These are phyloP conservation scores for Aurantiochytrium sp. DNA, from an alignment of 108 stramenopile genomes.

Conservation along the genomic window DNA sequence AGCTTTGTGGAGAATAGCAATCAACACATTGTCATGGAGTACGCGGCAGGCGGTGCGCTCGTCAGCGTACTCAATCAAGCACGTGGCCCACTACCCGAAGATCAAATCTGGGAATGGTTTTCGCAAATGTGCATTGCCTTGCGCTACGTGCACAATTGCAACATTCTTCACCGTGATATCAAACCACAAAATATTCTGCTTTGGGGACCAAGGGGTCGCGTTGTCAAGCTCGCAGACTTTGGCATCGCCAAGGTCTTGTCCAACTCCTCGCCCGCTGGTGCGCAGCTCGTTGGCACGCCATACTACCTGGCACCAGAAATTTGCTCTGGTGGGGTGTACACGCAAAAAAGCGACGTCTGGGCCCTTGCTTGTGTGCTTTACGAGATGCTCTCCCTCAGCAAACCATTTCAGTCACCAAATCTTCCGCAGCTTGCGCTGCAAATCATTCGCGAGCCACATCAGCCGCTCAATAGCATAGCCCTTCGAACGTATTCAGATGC, in stretches of 20 bases:
- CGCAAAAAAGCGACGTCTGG: conserved; percentile 29
- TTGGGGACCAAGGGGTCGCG: not conserved
- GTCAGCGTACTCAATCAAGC: conserved; percentile 27
- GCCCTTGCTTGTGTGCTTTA: conserved; percentile 31
- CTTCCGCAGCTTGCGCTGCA: conserved; percentile 1
- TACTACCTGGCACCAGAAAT: conserved; percentile 39
- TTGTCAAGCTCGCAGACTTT: conserved; percentile 41
- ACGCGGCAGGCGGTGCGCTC: conserved; percentile 35
- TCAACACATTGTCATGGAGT: conserved; percentile 47
- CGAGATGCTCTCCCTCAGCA: conserved; percentile 12
- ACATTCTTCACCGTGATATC: conserved; percentile 54
- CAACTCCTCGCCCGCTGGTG: conserved; percentile 1
- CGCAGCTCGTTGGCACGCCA: conserved; percentile 50
- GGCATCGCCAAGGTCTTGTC: conserved; percentile 45
- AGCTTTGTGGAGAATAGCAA: conserved; percentile 45
- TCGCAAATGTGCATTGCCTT: conserved; percentile 36
- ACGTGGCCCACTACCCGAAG: conserved; percentile 28
- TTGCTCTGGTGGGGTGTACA: conserved; percentile 18
- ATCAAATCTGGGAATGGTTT: conserved; percentile 44
- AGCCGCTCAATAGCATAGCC: not conserved
- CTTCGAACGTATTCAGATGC: not conserved
- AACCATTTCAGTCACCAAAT: not conserved
- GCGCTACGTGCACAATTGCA: conserved; percentile 44
- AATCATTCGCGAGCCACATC: not conserved
- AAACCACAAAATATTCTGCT: conserved; percentile 55